Base-by-base conservation (phyloP, 176 grass and related monocot species). In the Zizania latifolia region DNA sequence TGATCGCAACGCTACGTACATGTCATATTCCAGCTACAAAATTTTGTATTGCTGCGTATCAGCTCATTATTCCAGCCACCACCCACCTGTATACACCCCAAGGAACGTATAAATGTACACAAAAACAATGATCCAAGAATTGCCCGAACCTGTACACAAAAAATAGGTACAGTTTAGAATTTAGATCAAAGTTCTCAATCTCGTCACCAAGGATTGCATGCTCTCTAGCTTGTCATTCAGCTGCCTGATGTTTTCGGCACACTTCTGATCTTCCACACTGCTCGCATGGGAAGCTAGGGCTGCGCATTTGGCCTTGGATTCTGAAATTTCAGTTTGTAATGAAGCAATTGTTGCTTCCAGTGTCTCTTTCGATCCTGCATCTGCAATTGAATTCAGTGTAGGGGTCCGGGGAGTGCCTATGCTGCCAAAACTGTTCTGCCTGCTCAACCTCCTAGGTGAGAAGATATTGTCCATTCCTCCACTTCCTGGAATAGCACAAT, bases 381-480 rank as follows among this genome's bases (percentile, higher is more conserved):
- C 85, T 12, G 72, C 24, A 27, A 43, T 60, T 2, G 78, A 17
- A 62, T 88, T 64, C 40, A 90, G 78, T 30, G 39, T 84, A n/a
- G 95, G 76, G 6, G 95, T 88, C 67, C 74, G 69, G 15, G 91
- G 92, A 82, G 84, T 90, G 71, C 86, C 79, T 35, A 82, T 69
- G 32, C 89, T 94, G 68, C 89, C 86, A 82, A 92, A 88, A 71
- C 95, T 99, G 88, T 82, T 92, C 81, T 90, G 92, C 68, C 89
- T 89, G 65, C 95, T 94, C 36, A 99, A 41, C 79, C 65, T 92
- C 46, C 68, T 84, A 21, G 91, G 92, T 7, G 84, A 74, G 23
- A 99, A 84, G 64, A 90, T 87, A 65, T 71, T 92, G 71, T 99
- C 89, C 41, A 92, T 71, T 37, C 89, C 79, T 60, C 86, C 86